Conservation (phyloP, 2,329 filamentous ascomycete species). For the Microascus cirrosus region DNA sequence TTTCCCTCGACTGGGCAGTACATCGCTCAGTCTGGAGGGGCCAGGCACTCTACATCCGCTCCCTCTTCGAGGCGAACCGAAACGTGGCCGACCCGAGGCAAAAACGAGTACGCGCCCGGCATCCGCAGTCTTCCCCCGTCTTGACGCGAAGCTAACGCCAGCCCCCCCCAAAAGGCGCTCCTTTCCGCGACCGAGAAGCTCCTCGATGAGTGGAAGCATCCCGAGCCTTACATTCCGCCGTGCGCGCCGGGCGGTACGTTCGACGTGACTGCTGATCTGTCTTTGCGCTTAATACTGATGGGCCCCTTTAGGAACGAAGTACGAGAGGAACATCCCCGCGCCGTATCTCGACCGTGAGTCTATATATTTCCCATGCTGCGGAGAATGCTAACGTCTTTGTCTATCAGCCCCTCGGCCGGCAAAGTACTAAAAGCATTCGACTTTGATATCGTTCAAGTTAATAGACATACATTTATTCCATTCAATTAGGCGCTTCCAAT, state of each 20-base stretch:
- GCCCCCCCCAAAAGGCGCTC: slow-evolving; percentile 46
- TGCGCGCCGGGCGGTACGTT: slow-evolving; percentile 82
- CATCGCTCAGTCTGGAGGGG: slow-evolving; percentile 89
- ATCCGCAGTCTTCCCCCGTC: neutral
- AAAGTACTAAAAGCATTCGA: neutral
- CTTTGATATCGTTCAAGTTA: neutral
- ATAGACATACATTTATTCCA: neutral
- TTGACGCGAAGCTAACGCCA: too few species aligned
- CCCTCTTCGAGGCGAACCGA: slow-evolving; percentile 88
- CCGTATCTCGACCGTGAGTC: slow-evolving; percentile 69
- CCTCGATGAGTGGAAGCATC: slow-evolving; percentile 92
- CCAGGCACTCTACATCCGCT: slow-evolving; percentile 91
- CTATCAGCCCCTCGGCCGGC: neutral
- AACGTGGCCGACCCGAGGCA: slow-evolving; percentile 74
- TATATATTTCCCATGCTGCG: neutral
- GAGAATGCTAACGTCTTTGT: neutral
- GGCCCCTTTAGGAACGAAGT: slow-evolving; percentile 66
- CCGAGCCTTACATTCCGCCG: slow-evolving; percentile 81
- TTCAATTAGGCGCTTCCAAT: too few species aligned
- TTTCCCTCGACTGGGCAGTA: slow-evolving; percentile 90
- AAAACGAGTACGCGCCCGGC: slow-evolving; percentile 54
- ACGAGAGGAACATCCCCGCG: slow-evolving; percentile 80
- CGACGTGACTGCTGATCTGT: neutral
- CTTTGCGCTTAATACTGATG: neutral
- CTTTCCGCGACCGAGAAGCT: slow-evolving; percentile 81